These are phyloP conservation scores for Yamadazyma tumulicola DNA, from an alignment of 805 yeast species.

Conservation along the genomic window DNA sequence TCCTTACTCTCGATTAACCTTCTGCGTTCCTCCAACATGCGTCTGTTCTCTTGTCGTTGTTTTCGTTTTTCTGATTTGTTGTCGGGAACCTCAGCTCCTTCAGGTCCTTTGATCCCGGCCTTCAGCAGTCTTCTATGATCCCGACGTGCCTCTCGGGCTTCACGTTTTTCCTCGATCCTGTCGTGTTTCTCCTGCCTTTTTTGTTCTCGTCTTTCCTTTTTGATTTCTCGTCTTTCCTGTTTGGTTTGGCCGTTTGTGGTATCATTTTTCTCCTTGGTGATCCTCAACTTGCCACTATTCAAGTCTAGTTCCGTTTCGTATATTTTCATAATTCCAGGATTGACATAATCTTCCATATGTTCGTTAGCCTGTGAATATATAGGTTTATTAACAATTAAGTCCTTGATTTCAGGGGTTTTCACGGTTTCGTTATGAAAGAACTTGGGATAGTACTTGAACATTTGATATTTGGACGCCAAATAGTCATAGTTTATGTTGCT, in stretches of 20 bases:
- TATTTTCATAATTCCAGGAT: slow-evolving; percentile 15
- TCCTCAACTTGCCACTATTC: slow-evolving; percentile 12
- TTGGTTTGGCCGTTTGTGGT: background rate
- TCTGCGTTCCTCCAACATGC: slow-evolving; percentile 6
- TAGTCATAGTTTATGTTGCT: slow-evolving; percentile 31
- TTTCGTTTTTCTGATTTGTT: slow-evolving; percentile 1
- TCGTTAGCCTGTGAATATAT: slow-evolving; percentile 38
- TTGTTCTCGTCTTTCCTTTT: slow-evolving; percentile 7
- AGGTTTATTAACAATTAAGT: slow-evolving; percentile 34
- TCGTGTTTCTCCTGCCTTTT: slow-evolving; percentile 5
- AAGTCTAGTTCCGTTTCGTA: slow-evolving; percentile 15
- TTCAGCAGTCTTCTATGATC: slow-evolving; percentile 7
- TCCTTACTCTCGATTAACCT: slow-evolving; percentile 9
- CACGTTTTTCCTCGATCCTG: slow-evolving; percentile 7
- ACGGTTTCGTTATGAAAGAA: slow-evolving; percentile 35
- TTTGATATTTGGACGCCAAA: slow-evolving; percentile 29
- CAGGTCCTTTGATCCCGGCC: slow-evolving; percentile 2
- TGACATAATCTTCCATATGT: slow-evolving; percentile 19
- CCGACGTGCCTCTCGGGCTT: slow-evolving; percentile 5
- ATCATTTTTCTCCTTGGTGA: slow-evolving; percentile 6
- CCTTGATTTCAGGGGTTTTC: slow-evolving; percentile 34
- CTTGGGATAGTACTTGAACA: slow-evolving; percentile 37
- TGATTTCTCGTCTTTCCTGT: slow-evolving; percentile 4
- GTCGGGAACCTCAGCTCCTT: no score
- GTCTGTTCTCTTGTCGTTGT: slow-evolving; percentile 7